Conservation (phyloP, 2,329 filamentous ascomycete genomes). For the Botrytis hyacinthi region DNA sequence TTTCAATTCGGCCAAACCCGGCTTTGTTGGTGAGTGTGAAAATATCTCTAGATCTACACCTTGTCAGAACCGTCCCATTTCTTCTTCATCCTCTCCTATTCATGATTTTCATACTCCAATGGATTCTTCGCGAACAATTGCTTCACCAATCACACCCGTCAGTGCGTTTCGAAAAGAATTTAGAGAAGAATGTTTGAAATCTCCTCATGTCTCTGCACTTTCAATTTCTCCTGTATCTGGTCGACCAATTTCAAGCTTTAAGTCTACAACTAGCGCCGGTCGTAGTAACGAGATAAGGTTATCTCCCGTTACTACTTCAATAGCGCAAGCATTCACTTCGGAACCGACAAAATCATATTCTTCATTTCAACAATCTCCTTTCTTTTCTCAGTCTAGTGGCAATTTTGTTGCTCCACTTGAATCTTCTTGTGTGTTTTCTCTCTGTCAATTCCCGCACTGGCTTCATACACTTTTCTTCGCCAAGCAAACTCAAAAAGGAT, state of each 20-base stretch:
- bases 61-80: constrained; percentile 31
- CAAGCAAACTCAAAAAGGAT: constrained; percentile 14
- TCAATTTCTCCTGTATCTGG: constrained; percentile 37
- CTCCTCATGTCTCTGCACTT: constrained; percentile 40
- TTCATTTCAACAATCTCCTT: constrained; percentile 42
- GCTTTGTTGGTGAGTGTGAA: constrained; percentile 47
- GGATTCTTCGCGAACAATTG: constrained; percentile 30
- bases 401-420: constrained; percentile 52
- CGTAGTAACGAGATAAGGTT: constrained; percentile 30
- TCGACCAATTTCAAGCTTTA: constrained; percentile 32
- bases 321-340: constrained; percentile 25
- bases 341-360: constrained; percentile 28
- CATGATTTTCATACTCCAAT: constrained; percentile 31
- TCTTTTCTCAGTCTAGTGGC: constrained; percentile 53
- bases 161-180: constrained; percentile 27
- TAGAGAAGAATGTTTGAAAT: constrained; percentile 38
- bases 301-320: constrained; percentile 26
- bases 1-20: constrained; percentile 43
- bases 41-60: constrained; percentile 40
- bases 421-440: constrained; percentile 52
- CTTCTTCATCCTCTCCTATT: constrained; percentile 35
- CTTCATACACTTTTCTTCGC: constrained; percentile 1
- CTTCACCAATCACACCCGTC: constrained; percentile 35
- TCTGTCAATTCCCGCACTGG: constrained; percentile 38
- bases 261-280: constrained; percentile 29